Evolutionary conservation across 2,329 filamentous ascomycete genomes (phyloP), one percentile per base, ranked within the genome.

Genomic region (Neonectria neomacrospora): DNA sequence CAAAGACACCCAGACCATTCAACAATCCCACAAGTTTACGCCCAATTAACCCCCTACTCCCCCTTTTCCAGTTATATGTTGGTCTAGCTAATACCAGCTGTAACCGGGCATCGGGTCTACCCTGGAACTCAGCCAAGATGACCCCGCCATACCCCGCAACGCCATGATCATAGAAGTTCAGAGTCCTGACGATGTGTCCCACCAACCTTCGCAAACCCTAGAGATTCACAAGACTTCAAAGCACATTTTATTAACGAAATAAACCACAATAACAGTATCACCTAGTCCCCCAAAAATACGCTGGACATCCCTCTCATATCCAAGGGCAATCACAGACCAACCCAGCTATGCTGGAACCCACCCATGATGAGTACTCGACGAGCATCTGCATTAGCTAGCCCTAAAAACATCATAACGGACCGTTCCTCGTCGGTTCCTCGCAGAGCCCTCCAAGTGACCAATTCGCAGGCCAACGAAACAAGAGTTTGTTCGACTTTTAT

Each of bases 401-500:
- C 66, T 70, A 69, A 67, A 39, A 55, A 18, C 52, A 62, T 57
- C 28, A 28, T 32, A 30, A 53, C 32, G 34, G 18, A 16, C 23
- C 26, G 30, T 20, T 48, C 26, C 45, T 3, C n/a, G n/a, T 26
- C 22, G 12, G 22, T 26, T 10, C 44, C 11, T 47, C 44, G n/a
- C 7, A 28, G 23, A 47, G 14, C 22, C 42, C 44, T 7, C 12
- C 28, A 18, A 12, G 23, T 26, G 28, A 20, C 44, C 22, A 6
- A 7, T 22, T 8, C 14, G 10, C 16, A 32, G 37, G 20, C 30
- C 14, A 23, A 28, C 30, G 44, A 22, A 34, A 45, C 48, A 5
- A 22, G 32, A 20, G 16, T 56, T 53, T 57, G 41, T 57, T 66
- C 65, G 56, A 66, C 65, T 65, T 69, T 71, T 68, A 52, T 60